Evolutionary conservation across 306 rosid genomes (phyloP).

Genomic region (Hylodesmum podocarpum): DNA sequence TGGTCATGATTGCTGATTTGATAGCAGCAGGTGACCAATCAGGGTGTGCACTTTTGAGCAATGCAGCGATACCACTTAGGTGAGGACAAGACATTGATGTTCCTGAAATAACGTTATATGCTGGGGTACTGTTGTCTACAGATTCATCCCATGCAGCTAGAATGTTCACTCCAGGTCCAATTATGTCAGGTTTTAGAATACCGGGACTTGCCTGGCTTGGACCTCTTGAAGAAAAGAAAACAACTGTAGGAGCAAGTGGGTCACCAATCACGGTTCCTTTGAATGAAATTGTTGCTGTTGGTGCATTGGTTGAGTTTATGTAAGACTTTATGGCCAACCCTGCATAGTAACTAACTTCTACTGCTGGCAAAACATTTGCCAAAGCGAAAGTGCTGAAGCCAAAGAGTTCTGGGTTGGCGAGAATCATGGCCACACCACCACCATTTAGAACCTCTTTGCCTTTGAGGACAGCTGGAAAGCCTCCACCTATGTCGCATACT

Average conservation of each 20-base stretch:
- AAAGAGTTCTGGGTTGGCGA: background rate
- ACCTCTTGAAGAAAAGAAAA: slow-evolving; percentile 62
- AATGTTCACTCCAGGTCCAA: slow-evolving; percentile 57
- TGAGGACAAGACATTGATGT: slow-evolving; percentile 69
- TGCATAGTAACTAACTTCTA: slow-evolving; percentile 23
- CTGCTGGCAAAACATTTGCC: slow-evolving; percentile 53
- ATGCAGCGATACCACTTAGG: slow-evolving; percentile 53
- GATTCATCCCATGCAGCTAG: slow-evolving; percentile 54
- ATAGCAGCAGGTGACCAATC: slow-evolving; percentile 68
- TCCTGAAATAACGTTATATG: slow-evolving; percentile 41
- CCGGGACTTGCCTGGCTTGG: slow-evolving; percentile 44
- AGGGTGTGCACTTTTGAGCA: slow-evolving; percentile 58
- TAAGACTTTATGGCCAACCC: slow-evolving; percentile 40
- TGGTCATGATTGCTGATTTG: slow-evolving; percentile 58
- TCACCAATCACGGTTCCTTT: slow-evolving; percentile 47
- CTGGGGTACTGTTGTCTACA: slow-evolving; percentile 19
- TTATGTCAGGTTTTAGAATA: slow-evolving; percentile 60
- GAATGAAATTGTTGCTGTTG: slow-evolving; percentile 40
- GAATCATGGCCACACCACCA: slow-evolving; percentile 61
- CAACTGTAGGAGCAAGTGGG: slow-evolving; percentile 32
- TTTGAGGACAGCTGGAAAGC: background rate
- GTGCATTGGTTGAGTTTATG: slow-evolving; percentile 41
- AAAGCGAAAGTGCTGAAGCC: slow-evolving; percentile 35
- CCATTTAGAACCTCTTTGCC: slow-evolving; percentile 40
- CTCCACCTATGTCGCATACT: slow-evolving; percentile 43